Base-by-base conservation (phyloP, 129 eudicot species). In the Smallanthus sonchifolius region DNA sequence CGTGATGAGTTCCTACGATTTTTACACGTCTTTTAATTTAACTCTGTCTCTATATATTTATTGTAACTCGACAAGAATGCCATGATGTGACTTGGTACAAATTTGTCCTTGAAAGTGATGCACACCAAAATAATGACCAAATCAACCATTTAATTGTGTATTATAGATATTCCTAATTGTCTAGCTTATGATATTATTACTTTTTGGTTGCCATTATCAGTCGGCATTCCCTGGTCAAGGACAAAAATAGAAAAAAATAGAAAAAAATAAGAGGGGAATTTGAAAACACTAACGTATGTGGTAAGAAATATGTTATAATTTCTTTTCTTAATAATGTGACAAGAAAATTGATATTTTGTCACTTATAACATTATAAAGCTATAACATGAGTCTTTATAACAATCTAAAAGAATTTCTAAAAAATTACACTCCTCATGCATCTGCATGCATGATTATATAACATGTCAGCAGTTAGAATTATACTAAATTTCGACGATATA, bases 261-360 rank as follows among this genome's bases (percentile, higher is more conserved):
- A 77, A 75, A 77, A 75, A 36, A 17, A 36, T 15, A 77, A 42
- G 78, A 49, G 73, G 67, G 67, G 35, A 78, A 71, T 51, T 63
- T 32, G 17, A 14, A 71, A 70, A 61, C 76, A 77, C 69, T 45
- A 45, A 77, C 70, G 60, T 68, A 59, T 43, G 39, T 69, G 63
- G 45, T 69, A 17, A 32, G 61, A 57, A 37, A 47, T 52, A 65
- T 40, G 49, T 19, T 6, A n/a, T n/a, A n/a, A 6, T 16, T 76
- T 54, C 14, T 28, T 38, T 67, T 54, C 57, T 24, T 62, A 17
- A 7, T 66, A 34, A 30, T 28, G 44, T 38, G 52, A 64, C 49
- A 13, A 10, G 30, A 54, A 75, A 13, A 37, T 38, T 37, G 36
- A 13, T 51, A 32, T 19, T 69, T 39, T 43, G 43, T 56, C 67